Evolutionary conservation across 2,329 filamentous ascomycete genomes (phyloP), one percentile per base, ranked within the genome.

Genomic region (Cladosporium oxysporum): DNA sequence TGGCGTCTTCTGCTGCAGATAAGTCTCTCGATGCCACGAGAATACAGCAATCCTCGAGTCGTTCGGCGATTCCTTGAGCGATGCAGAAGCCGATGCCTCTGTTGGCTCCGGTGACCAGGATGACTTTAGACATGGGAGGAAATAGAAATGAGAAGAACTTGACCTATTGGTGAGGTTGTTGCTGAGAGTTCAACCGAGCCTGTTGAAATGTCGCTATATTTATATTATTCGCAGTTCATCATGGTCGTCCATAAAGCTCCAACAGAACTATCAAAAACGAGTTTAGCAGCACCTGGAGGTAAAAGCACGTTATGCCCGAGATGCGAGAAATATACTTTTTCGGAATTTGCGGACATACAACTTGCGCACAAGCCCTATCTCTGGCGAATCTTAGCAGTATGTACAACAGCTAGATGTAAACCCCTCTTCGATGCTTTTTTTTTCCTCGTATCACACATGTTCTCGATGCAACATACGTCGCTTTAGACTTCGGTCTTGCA

Each of bases 21-120:
- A 67, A 3, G 23, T 68, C 58, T 37, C 76, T 72, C 33, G 72
- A 72, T n/a, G 69, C 73, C 5, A 79, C 69, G 23, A 80, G 71
- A 29, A 76, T 75, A 5, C 68, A 73, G 23, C 70, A 65, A 1
- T 67, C 61, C 1, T 72, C 70, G 0, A 74, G 59, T 12, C 72
- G 71, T 26, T 65, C 49, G 2, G 70, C 73, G 5, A 76, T 69
- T 2, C 41, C 41, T 55, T 69, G 66, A 6, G 69, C 64, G 21
- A 71, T 70, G 41, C 62, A 59, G 59, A 69, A 67, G 33, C 71
- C 71, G 44, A 73, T 72, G 50, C 69, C 68, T 52, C 69, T 62
- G 58, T 71, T 71, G 33, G 69, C 67, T 37, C 71, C 70, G 12
- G 71, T 72, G 31, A 71, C 62, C 18, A 72, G 64, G 14, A 72